These are phyloP conservation scores for Malassezia restricta DNA, from an alignment of 1,284 basidiomycete species.

Conservation along the genomic window DNA sequence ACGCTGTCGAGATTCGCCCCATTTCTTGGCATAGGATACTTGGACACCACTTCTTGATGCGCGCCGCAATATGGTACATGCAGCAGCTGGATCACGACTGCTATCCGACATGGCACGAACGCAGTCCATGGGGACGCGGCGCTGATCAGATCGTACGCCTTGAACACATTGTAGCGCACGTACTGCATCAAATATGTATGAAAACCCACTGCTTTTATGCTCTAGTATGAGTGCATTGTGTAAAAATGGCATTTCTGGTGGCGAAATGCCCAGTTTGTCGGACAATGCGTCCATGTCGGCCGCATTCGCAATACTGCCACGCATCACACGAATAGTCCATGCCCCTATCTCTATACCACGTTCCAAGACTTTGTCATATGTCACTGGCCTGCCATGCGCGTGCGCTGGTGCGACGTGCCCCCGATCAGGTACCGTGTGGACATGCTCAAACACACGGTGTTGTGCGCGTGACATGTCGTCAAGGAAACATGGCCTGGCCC, in stretches of 20 bases:
- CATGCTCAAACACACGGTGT: neutral
- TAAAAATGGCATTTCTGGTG: slow-evolving; percentile 96
- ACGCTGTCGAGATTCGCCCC: slow-evolving; percentile 58
- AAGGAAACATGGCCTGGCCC: too few species aligned
- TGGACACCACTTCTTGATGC: slow-evolving; percentile 56
- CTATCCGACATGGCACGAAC: neutral
- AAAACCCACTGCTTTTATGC: slow-evolving; percentile 54
- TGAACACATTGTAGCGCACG: slow-evolving; percentile 63
- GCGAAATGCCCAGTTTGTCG: slow-evolving; percentile 63
- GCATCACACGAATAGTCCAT: slow-evolving; percentile 31
- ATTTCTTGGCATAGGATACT: slow-evolving; percentile 84
- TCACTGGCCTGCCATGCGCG: neutral
- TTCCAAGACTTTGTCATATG: slow-evolving; percentile 2
- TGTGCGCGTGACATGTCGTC: neutral
- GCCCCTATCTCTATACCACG: slow-evolving; percentile 32
- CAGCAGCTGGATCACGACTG: too few species aligned
- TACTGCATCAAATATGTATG: slow-evolving; percentile 59
- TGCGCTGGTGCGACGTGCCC: neutral
- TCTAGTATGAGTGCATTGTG: slow-evolving; percentile 62
- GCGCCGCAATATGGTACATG: neutral
- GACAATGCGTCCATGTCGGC: slow-evolving; percentile 52
- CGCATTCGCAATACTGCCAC: slow-evolving; percentile 37
- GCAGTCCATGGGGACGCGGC: slow-evolving; percentile 1
- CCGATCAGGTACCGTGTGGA: neutral
- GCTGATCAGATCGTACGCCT: slow-evolving; percentile 58